Conservation (phyloP, 345 rosid genomes). For the Lepidium africanum region DNA sequence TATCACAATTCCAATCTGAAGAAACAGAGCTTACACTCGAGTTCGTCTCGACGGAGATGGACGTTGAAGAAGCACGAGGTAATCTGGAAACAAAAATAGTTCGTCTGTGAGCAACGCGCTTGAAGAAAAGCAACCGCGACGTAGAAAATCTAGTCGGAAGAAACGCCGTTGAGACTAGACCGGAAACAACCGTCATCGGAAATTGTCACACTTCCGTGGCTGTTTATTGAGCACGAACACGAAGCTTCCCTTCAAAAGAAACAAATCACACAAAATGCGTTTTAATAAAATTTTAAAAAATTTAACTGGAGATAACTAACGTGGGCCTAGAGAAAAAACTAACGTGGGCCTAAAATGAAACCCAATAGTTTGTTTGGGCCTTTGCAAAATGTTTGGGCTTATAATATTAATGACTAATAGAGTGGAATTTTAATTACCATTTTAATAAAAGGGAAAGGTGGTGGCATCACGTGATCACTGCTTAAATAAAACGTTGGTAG, state of each 20-base stretch:
- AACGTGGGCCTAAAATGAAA: background rate
- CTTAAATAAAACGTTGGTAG: constrained; percentile 12
- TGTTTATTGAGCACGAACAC: constrained; percentile 20
- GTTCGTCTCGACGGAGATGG: constrained; percentile 40
- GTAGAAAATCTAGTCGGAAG: constrained; percentile 1
- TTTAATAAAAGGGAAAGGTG: background rate
- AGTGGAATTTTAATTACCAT: background rate
- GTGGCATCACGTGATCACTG: constrained; percentile 22
- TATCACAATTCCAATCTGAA: background rate
- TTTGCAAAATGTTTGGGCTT: background rate
- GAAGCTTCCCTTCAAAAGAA: background rate
- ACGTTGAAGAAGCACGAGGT: constrained; percentile 35
- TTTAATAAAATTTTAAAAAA: background rate
- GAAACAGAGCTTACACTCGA: constrained; percentile 28
- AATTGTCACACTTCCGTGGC: constrained; percentile 8
- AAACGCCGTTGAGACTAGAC: constrained; percentile 19
- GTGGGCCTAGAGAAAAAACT: too few relatives aligned
- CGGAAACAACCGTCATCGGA: constrained; percentile 18
- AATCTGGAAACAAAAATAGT: constrained; percentile 11
- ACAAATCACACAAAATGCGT: background rate
- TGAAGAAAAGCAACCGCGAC: constrained; percentile 12
- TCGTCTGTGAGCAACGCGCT: background rate
- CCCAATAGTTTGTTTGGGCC: background rate
- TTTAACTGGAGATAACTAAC: background rate
- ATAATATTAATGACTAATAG: background rate